These are phyloP conservation scores for Wolfiporia cocos DNA, from an alignment of 1,284 basidiomycete genomes.

Conservation along the genomic window DNA sequence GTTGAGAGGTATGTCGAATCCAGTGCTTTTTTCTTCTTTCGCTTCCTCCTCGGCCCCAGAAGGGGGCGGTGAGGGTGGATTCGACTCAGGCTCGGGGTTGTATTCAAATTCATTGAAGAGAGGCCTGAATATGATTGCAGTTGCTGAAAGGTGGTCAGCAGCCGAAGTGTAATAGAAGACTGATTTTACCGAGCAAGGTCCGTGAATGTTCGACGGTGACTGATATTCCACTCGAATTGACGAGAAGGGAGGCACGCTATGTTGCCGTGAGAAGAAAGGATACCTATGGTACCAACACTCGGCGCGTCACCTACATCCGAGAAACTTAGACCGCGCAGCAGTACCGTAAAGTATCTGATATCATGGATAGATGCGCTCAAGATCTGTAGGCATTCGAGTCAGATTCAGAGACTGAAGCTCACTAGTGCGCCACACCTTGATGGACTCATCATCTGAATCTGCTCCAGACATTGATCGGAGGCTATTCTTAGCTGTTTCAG, in stretches of 20 bases:
- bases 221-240: constrained; percentile 68
- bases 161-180: constrained; percentile 1
- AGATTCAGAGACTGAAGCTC: too few species aligned
- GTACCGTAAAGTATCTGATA: constrained; percentile 67
- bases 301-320: constrained; percentile 45
- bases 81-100: constrained; percentile 30
- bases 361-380: constrained; percentile 74
- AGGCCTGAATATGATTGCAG: constrained; percentile 77
- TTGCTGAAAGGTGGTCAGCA: constrained; percentile 41
- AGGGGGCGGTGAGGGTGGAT: constrained; percentile 9
- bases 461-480: too few species aligned
- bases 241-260: constrained; percentile 75
- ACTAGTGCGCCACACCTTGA: too few species aligned
- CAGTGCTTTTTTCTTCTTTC: constrained; percentile 31
- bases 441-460: too few species aligned
- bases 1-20: constrained; percentile 80
- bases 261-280: constrained; percentile 5
- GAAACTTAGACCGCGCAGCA: constrained; percentile 77
- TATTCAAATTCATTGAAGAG: constrained; percentile 78
- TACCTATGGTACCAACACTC: constrained; percentile 6
- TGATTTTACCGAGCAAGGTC: constrained; percentile 58
- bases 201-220: constrained; percentile 85
- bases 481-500: too few species aligned
- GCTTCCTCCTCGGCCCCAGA: constrained; percentile 23
- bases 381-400: constrained; percentile 53